A percentile compares a stretch with the other conserved stretches of the same genome.
phyloP scores from a whole-genome alignment of 2,329 filamentous ascomycete genomes.

The Aspergillus flavus region DNA sequence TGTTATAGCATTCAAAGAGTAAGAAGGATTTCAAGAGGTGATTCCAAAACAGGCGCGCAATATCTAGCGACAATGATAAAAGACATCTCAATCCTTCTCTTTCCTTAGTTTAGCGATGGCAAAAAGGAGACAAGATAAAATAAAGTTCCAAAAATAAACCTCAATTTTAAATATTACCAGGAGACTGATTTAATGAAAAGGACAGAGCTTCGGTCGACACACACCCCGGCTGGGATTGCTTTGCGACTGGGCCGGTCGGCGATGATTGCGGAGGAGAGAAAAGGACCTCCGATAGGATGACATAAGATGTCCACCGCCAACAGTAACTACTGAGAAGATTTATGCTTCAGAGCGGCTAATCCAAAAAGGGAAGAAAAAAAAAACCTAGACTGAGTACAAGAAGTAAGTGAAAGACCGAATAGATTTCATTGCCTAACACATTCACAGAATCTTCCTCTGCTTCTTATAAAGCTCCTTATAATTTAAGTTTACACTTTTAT shows the following conservation, averaged over 20 bases:
- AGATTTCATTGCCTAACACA: background rate
- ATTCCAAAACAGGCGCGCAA: conserved; percentile 26
- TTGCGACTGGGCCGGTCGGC: conserved; percentile 9
- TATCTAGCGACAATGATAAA: conserved; percentile 21
- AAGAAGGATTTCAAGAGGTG: conserved; percentile 23
- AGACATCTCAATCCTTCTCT: conserved; percentile 33
- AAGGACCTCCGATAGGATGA: conserved; percentile 31
- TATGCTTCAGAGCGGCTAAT: background rate
- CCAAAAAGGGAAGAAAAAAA: background rate
- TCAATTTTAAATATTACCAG: background rate
- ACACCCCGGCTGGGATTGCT: conserved; percentile 4
- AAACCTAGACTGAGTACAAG: background rate
- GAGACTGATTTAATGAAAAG: background rate
- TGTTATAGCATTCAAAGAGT: background rate
- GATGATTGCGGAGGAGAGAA: conserved; percentile 24
- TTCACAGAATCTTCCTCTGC: background rate
- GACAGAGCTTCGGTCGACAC: background rate
- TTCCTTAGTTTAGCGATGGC: background rate
- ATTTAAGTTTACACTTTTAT: background rate
- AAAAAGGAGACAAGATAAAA: background rate
- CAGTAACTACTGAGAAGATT: background rate
- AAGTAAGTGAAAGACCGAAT: background rate
- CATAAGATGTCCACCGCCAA: conserved; percentile 30
- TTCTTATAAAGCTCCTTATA: background rate
- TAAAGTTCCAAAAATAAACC: background rate